Conservation (phyloP, 2,329 filamentous ascomycete genomes). For the Arachnomyces sp. region DNA sequence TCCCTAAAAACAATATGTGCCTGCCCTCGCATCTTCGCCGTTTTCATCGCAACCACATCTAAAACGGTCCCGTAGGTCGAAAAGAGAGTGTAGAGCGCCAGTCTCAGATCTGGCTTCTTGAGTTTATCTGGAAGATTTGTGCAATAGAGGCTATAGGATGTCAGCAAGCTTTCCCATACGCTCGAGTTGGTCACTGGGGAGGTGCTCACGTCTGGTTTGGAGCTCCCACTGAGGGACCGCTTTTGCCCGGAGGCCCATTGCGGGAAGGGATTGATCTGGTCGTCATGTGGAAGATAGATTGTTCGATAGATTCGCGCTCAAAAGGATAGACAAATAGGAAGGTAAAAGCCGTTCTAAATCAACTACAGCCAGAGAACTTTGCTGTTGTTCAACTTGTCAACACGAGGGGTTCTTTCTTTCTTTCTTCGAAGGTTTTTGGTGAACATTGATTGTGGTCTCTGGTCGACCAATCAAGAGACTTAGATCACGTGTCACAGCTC, state of each 20-base stretch:
- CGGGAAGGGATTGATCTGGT: slow-evolving; percentile 34
- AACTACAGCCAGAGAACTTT: too few species aligned
- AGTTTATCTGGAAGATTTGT: slow-evolving; percentile 85
- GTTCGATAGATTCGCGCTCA: too few species aligned
- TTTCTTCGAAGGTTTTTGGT: too few species aligned
- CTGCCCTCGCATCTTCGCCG: slow-evolving; percentile 87
- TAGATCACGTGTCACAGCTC: too few species aligned
- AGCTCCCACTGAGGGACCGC: slow-evolving; percentile 41
- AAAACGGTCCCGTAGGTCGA: slow-evolving; percentile 88
- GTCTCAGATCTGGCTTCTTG: slow-evolving; percentile 77
- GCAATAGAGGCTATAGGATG: slow-evolving; percentile 63
- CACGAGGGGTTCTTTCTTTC: too few species aligned
- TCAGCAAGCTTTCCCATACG: slow-evolving; percentile 14
- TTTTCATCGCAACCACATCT: slow-evolving; percentile 84
- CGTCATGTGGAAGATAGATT: slow-evolving; percentile 25
- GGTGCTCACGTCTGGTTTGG: slow-evolving; percentile 66
- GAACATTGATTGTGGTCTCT: too few species aligned
- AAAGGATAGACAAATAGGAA: too few species aligned
- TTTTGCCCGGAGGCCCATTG: slow-evolving; percentile 30
- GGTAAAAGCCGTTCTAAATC: too few species aligned
- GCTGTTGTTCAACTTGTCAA: too few species aligned
- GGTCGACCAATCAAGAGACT: too few species aligned
- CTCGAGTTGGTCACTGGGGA: slow-evolving; percentile 3
- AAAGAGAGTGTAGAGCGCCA: slow-evolving; percentile 85
- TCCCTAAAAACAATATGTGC: slow-evolving; percentile 89